phyloP scores from a whole-genome alignment of 2,329 filamentous ascomycete genomes.

The Pestalotiopsis sp. region DNA sequence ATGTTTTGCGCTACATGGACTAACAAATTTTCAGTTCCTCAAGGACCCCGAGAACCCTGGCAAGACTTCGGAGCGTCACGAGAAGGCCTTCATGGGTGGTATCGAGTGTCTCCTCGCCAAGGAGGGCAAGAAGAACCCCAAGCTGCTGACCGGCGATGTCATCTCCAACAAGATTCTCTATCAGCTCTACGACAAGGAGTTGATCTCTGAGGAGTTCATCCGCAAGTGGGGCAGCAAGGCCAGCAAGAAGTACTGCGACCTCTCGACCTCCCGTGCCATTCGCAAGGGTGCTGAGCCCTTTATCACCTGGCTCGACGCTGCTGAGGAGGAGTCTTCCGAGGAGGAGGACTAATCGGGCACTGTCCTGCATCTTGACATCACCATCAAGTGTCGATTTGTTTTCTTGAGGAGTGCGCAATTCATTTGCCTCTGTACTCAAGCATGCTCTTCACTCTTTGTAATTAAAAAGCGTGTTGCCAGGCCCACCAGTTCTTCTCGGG shows the following conservation, averaged over 20 bases:
- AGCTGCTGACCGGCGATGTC: conserved; percentile 66
- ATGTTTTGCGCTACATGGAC: conserved; percentile 14
- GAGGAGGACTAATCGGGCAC: conserved; percentile 44
- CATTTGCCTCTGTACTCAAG: neutral
- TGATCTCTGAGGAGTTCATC: conserved; percentile 85
- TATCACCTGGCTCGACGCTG: conserved; percentile 89
- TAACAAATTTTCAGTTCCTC: conserved; percentile 61
- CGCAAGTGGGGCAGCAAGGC: conserved; percentile 92
- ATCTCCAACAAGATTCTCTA: conserved; percentile 88
- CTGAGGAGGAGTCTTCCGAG: conserved; percentile 73
- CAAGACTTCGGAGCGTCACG: conserved; percentile 75
- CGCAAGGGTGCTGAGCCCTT: conserved; percentile 94
- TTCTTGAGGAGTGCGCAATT: neutral
- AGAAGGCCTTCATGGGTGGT: conserved; percentile 93
- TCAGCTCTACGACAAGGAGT: conserved; percentile 87
- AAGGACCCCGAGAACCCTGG: conserved; percentile 40
- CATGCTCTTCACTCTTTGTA: neutral
- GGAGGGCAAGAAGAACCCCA: conserved; percentile 74
- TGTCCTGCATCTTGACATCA: neutral
- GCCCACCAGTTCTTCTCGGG: neutral
- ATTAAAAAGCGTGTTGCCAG: conserved; percentile 3
- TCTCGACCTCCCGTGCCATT: conserved; percentile 89
- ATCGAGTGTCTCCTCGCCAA: conserved; percentile 85
- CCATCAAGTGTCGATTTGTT: too few species aligned
- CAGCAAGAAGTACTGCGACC: conserved; percentile 97